Base-by-base conservation (phyloP, 1,139 yeast genomes). In the Suhomyces terraborum region DNA sequence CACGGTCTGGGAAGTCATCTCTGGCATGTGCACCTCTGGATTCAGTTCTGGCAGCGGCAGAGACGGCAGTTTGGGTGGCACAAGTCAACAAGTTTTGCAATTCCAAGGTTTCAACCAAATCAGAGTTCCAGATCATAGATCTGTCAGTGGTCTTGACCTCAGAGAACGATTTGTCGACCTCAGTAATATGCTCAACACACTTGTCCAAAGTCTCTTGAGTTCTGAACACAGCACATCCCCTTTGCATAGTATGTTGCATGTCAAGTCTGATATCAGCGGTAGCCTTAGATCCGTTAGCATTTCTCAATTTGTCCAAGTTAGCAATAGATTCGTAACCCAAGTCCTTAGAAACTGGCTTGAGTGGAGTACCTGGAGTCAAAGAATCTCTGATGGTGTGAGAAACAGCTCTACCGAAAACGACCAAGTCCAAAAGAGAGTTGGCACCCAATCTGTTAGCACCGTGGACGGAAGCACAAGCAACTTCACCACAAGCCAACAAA, bases 381-480 rank as follows among this genome's bases (percentile, higher is more conserved):
- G 83, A 75, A 62, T 87, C 96, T 51, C 84, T 74, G 64, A 93
- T 85, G 47, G 96, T 88, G 70, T 88, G 95, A 42, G 96, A 84
- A 43, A 91, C 98, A 54, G 98, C 98, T 77, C 98, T 88, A 61
- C 98, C 98, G 60, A 93, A 93, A 50, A 93, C 98, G 52, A 93
- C 98, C 68, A 93, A 77, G 72, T 93, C 98, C 62, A 93, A 82
- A 57, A 93, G 77, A n/a, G 98, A 93, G 80, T 93, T 93, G 54
- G 98, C 98, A 69, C 98, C 98, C 58, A 93, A 80, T 78, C 98
- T 88, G 79, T 93, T 93, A 51, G 98, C 98, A 73, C 98, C 98
- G 66, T 93, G 98, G 45, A 93, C 98, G 31, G 98, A 89, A 51
- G 95, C 98, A 79, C 97, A 91, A 37, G 98, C 98, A 51, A 95